Percentiles rank a stretch among this genome's conserved stretches.
Evolutionary conservation across 2,329 filamentous ascomycete species (phyloP).

Genomic region (Sarocladiaceae sp.): DNA sequence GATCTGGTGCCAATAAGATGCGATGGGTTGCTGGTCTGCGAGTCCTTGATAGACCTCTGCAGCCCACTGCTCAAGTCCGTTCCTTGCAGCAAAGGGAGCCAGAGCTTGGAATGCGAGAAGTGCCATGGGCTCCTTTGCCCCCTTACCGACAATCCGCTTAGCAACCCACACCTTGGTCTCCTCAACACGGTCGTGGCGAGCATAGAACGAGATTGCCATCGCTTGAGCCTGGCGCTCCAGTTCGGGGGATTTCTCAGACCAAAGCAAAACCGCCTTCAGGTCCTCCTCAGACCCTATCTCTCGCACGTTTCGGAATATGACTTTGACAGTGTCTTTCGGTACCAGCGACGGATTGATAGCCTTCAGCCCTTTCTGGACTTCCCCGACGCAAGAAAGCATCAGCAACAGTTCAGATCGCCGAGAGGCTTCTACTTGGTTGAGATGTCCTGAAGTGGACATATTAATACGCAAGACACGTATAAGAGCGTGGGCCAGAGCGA

Average conservation of each 20-base stretch:
- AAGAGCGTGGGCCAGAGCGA: slow-evolving; percentile 41
- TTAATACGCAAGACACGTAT: slow-evolving; percentile 26
- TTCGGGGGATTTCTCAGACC: background rate
- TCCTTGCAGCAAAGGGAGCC: slow-evolving; percentile 52
- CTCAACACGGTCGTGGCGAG: slow-evolving; percentile 49
- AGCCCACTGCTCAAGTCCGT: slow-evolving; percentile 58
- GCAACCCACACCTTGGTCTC: slow-evolving; percentile 64
- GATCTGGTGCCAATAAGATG: slow-evolving; percentile 68
- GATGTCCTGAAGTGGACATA: background rate
- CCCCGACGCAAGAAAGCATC: background rate
- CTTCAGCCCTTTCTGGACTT: background rate
- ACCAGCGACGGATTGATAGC: background rate
- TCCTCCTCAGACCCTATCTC: slow-evolving; percentile 36
- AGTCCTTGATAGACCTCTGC: slow-evolving; percentile 52
- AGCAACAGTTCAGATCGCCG: no score
- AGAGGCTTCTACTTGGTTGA: no score
- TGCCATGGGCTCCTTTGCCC: background rate
- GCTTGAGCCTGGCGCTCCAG: background rate
- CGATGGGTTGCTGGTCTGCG: slow-evolving; percentile 40
- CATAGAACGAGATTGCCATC: slow-evolving; percentile 46
- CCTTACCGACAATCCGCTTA: no score
- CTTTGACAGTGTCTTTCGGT: background rate
- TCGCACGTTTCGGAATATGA: background rate
- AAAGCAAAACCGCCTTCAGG: slow-evolving; percentile 43
- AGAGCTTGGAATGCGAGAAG: slow-evolving; percentile 15